Evolutionary conservation across 2,329 filamentous ascomycete species (phyloP).

Genomic region (Trichothecium roseum): DNA sequence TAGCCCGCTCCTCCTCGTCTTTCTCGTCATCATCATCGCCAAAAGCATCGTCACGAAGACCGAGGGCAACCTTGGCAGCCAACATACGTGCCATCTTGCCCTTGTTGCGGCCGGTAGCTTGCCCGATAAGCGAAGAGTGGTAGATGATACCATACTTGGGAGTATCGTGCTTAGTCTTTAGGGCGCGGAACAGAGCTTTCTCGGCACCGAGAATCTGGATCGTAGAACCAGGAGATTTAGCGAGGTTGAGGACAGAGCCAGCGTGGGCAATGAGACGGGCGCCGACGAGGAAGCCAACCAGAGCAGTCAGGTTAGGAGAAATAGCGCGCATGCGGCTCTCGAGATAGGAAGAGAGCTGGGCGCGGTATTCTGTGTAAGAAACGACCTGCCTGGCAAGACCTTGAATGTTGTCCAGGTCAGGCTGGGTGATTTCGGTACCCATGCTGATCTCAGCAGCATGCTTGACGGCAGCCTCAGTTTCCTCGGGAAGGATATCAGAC

Average conservation of each 20-base stretch:
- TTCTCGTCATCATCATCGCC: constrained; percentile 31
- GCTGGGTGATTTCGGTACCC: constrained; percentile 91
- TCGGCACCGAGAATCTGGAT: constrained; percentile 98
- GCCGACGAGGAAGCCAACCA: constrained; percentile 88
- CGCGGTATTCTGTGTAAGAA: constrained; percentile 80
- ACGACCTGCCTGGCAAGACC: constrained; percentile 89
- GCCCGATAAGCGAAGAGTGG: constrained; percentile 86
- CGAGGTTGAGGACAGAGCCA: constrained; percentile 86
- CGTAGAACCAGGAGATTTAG: constrained; percentile 89
- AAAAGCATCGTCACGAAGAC: constrained; percentile 81
- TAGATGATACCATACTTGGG: constrained; percentile 97
- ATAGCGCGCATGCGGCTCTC: constrained; percentile 93
- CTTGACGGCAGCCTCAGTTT: constrained; percentile 87
- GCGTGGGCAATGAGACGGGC: constrained; percentile 91
- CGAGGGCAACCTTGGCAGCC: constrained; percentile 84
- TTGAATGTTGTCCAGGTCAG: constrained; percentile 89
- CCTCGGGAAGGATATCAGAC: constrained; percentile 85
- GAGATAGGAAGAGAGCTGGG: constrained; percentile 80
- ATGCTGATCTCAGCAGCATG: constrained; percentile 92
- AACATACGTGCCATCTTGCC: constrained; percentile 98
- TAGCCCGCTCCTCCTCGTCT: constrained; percentile 82
- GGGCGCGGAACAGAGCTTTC: constrained; percentile 94
- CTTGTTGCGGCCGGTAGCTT: constrained; percentile 97
- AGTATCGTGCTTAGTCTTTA: constrained; percentile 99
- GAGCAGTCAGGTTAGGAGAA: constrained; percentile 86